These are phyloP conservation scores for Saccharomycopsis sp. DNA, from an alignment of 805 yeast species.

Conservation along the genomic window DNA sequence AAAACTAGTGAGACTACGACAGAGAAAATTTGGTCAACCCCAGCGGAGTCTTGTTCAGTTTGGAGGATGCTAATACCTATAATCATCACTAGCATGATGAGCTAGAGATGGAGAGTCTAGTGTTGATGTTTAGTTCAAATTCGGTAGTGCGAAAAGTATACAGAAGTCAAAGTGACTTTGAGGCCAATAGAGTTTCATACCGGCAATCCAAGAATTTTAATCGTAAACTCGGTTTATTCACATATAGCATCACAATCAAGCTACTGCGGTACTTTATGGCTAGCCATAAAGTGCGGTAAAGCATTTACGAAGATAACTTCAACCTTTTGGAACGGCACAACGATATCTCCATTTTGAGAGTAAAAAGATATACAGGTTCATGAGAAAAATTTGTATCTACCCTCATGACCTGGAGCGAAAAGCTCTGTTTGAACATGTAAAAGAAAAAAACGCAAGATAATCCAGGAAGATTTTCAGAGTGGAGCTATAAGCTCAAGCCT, in stretches of 20 bases:
- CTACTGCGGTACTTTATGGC: neutral
- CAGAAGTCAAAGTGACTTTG: neutral
- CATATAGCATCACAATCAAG: neutral
- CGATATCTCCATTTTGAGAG: too few species aligned
- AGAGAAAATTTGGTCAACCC: too few species aligned
- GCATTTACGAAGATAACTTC: neutral
- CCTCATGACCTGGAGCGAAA: neutral
- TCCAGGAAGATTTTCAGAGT: too few species aligned
- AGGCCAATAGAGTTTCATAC: neutral
- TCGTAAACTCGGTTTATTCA: neutral
- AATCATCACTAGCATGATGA: neutral
- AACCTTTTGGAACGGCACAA: too few species aligned
- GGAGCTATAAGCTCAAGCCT: neutral
- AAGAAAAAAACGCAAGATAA: too few species aligned
- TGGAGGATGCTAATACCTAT: neutral
- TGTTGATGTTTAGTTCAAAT: neutral
- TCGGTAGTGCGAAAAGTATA: neutral
- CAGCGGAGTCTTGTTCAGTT: too few species aligned
- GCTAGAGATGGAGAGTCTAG: neutral
- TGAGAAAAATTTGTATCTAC: too few species aligned
- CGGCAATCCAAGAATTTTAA: neutral
- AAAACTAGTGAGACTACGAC: too few species aligned
- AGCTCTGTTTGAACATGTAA: too few species aligned
- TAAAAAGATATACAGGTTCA: too few species aligned
- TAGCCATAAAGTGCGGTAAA: neutral